Conservation (phyloP, 352 stramenopile species). For the Aphanomyces invadans region DNA sequence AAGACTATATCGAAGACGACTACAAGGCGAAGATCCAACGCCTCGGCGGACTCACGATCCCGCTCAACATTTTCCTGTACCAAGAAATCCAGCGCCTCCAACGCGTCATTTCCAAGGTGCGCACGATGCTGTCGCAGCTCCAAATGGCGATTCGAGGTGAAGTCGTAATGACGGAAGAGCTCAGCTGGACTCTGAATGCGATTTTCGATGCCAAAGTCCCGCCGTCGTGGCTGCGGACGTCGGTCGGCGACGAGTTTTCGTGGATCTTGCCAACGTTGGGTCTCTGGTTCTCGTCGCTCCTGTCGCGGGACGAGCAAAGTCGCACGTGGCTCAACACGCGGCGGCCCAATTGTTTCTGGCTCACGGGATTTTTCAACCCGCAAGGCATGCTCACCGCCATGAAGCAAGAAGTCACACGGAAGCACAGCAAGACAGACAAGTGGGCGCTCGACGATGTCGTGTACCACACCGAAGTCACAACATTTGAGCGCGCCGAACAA, state of each 20-base stretch:
- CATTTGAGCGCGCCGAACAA: constrained; percentile 90
- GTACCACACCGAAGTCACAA: constrained; percentile 95
- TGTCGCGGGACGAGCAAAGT: constrained; percentile 94
- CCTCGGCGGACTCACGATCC: constrained; percentile 91
- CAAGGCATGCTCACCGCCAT: constrained; percentile 97
- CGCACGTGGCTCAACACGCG: constrained; percentile 93
- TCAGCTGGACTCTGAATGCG: constrained; percentile 91
- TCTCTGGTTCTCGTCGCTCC: constrained; percentile 96
- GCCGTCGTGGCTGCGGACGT: constrained; percentile 92
- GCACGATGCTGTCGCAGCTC: constrained; percentile 91
- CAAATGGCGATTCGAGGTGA: constrained; percentile 97
- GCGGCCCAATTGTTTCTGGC: constrained; percentile 93
- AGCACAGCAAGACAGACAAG: constrained; percentile 94
- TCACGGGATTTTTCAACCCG: constrained; percentile 98
- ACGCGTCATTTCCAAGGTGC: constrained; percentile 93
- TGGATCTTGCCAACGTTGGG: constrained; percentile 95
- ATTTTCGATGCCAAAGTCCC: constrained; percentile 96
- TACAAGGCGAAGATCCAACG: constrained; percentile 97
- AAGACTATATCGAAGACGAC: constrained; percentile 97
- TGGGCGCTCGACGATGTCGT: constrained; percentile 97
- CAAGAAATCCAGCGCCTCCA: constrained; percentile 97
- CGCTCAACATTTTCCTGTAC: constrained; percentile 98
- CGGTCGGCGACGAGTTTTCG: constrained; percentile 96
- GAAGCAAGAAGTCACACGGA: constrained; percentile 98
- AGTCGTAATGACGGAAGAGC: constrained; percentile 96